A percentile compares a stretch with the other conserved stretches of the same genome.
phyloP scores from a whole-genome alignment of 768 basidiomycete species.

The Termitomyces sp. region DNA sequence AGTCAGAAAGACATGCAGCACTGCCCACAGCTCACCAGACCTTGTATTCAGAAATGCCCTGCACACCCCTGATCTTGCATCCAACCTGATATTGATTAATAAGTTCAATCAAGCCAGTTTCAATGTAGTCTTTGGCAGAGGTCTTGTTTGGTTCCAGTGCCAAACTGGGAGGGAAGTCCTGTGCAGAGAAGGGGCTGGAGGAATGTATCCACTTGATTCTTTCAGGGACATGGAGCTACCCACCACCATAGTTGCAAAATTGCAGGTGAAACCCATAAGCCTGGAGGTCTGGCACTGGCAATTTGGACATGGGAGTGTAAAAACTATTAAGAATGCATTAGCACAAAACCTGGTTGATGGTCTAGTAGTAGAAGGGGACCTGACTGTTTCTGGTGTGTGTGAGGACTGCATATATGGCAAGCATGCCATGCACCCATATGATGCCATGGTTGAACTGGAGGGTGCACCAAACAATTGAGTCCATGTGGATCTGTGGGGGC shows the following conservation, averaged over 20 bases:
- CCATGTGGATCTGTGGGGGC: background rate
- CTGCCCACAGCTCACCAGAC: background rate
- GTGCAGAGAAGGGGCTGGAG: too few species aligned
- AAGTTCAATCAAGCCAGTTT: background rate
- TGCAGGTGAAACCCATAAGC: background rate
- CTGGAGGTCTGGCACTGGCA: background rate
- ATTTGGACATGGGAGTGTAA: background rate
- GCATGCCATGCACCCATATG: background rate
- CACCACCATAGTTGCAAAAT: background rate
- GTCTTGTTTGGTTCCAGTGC: too few species aligned
- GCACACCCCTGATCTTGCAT: background rate
- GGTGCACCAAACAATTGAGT: too few species aligned
- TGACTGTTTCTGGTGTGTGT: background rate
- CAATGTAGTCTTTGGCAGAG: too few species aligned
- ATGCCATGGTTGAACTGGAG: background rate
- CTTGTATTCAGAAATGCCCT: background rate
- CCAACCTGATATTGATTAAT: background rate
- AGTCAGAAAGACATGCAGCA: too few species aligned
- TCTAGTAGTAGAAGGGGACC: background rate
- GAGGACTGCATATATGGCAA: background rate
- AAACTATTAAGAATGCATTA: background rate
- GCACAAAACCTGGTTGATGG: background rate
- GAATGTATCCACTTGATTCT: background rate
- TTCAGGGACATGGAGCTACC: background rate
- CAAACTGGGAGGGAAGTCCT: background rate